phyloP scores from a whole-genome alignment of 768 basidiomycete genomes.

The Boletus subcaerulescens region DNA sequence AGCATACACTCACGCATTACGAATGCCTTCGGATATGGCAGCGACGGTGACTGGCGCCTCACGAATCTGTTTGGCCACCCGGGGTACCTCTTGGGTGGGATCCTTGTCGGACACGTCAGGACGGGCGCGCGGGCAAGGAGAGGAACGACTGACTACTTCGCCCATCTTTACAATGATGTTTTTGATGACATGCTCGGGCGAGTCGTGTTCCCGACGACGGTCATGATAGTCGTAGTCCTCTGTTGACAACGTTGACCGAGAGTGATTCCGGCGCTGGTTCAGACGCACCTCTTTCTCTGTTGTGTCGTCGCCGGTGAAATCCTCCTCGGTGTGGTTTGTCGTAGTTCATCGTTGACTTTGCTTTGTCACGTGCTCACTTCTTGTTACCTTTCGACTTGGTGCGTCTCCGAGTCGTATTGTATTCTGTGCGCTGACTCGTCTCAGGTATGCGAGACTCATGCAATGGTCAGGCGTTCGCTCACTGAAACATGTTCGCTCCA shows the following conservation, averaged over 20 bases:
- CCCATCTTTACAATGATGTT: constrained; percentile 68
- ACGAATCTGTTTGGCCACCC: constrained; percentile 62
- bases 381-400: background rate
- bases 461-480: constrained; percentile 49
- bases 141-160: constrained; percentile 65
- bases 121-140: too few relatives aligned
- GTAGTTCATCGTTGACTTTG: constrained; percentile 46
- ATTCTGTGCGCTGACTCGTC: background rate
- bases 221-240: constrained; percentile 64
- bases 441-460: constrained; percentile 59
- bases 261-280: background rate
- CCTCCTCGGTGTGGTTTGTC: constrained; percentile 48
- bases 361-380: constrained; percentile 21
- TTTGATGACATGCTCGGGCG: constrained; percentile 71
- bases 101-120: constrained; percentile 45
- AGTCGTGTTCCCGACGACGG: constrained; percentile 64
- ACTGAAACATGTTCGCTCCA: background rate
- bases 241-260: constrained; percentile 22
- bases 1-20: constrained; percentile 51
- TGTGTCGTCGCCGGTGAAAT: constrained; percentile 44
- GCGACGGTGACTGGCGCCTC: constrained; percentile 59
- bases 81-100: constrained; percentile 63
- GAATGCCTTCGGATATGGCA: constrained; percentile 69
- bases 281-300: constrained; percentile 51
- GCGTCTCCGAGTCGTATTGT: background rate